Percentiles rank a stretch among this genome's conserved stretches.
phyloP scores from a whole-genome alignment of 257 asterid species.

The Cruciata laevipes region DNA sequence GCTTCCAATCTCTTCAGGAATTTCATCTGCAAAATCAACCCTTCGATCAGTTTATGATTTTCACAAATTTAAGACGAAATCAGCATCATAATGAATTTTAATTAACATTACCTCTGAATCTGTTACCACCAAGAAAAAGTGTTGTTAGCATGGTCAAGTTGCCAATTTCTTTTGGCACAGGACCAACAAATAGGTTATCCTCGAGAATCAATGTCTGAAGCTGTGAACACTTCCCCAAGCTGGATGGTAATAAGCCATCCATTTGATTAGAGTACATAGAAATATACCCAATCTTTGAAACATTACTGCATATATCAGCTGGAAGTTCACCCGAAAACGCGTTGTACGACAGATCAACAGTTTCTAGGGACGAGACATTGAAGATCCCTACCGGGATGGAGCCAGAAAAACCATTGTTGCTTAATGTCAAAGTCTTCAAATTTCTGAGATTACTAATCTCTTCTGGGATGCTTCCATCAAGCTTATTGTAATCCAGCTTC shows the following conservation, averaged over 20 bases:
- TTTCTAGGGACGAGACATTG: constrained; percentile 21
- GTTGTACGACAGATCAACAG: too few species aligned
- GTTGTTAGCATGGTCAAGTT: constrained; percentile 19
- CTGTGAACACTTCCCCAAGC: constrained; percentile 13
- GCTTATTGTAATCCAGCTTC: constrained; percentile 5
- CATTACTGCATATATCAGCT: too few species aligned
- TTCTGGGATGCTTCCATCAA: constrained; percentile 17
- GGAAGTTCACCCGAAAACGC: too few species aligned
- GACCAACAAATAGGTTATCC: constrained; percentile 21
- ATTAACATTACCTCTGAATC: constrained; percentile 22
- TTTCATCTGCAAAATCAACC: constrained; percentile 10
- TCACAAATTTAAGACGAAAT: too few species aligned
- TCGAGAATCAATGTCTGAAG: constrained; percentile 15
- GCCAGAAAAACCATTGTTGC: constrained; percentile 26
- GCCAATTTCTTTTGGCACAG: constrained; percentile 28
- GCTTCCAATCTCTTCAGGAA: constrained; percentile 11
- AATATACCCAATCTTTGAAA: too few species aligned
- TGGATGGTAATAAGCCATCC: constrained; percentile 24
- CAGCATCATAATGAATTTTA: too few species aligned
- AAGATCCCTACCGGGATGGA: constrained; percentile 24
- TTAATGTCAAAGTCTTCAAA: too few species aligned
- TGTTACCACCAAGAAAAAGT: constrained; percentile 22
- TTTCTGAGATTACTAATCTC: too few species aligned
- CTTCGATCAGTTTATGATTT: neutral
- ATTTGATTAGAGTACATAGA: too few species aligned